Percentiles rank a stretch among this genome's conserved stretches.
Evolutionary conservation across 495 filamentous ascomycete species (phyloP).

Genomic region (Lasiosphaeriaceae sp.): DNA sequence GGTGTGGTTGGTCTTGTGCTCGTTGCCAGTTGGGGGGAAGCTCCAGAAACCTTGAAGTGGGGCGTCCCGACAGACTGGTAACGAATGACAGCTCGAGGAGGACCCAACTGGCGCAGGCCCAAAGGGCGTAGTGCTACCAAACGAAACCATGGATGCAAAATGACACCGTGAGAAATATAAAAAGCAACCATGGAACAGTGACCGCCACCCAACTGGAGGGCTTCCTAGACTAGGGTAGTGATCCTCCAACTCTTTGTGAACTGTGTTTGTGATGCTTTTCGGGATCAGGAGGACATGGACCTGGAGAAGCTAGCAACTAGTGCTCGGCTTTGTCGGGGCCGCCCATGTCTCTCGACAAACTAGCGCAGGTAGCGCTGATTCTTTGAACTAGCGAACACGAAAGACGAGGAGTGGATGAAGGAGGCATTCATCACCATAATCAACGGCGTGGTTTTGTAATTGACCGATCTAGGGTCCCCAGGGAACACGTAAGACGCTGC

Average conservation of each 20-base stretch:
- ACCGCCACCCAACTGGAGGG: too few species aligned
- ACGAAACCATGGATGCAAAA: not conserved
- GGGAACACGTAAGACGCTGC: too few species aligned
- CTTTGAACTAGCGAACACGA: not conserved
- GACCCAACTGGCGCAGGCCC: not conserved
- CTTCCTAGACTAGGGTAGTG: too few species aligned
- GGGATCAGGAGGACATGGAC: too few species aligned
- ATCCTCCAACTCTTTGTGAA: too few species aligned
- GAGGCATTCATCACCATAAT: too few species aligned
- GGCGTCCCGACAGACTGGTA: constrained; percentile 7
- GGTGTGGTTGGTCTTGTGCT: too few species aligned
- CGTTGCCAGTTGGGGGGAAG: not conserved
- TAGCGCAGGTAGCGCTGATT: not conserved
- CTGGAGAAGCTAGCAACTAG: too few species aligned
- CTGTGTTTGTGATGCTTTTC: too few species aligned
- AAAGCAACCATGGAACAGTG: not conserved
- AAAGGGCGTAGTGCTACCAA: not conserved
- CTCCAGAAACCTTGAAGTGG: not conserved
- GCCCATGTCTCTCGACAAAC: not conserved
- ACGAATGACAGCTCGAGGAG: constrained; percentile 5
- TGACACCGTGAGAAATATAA: not conserved
- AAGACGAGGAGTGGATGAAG: not conserved
- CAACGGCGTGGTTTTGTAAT: too few species aligned
- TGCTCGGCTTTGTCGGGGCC: too few species aligned
- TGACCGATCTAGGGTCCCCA: not conserved